A percentile compares a stretch with the other conserved stretches of the same genome.
phyloP scores from a whole-genome alignment of 1,284 basidiomycete genomes.

The Anthracocystis panici-leucophaei region DNA sequence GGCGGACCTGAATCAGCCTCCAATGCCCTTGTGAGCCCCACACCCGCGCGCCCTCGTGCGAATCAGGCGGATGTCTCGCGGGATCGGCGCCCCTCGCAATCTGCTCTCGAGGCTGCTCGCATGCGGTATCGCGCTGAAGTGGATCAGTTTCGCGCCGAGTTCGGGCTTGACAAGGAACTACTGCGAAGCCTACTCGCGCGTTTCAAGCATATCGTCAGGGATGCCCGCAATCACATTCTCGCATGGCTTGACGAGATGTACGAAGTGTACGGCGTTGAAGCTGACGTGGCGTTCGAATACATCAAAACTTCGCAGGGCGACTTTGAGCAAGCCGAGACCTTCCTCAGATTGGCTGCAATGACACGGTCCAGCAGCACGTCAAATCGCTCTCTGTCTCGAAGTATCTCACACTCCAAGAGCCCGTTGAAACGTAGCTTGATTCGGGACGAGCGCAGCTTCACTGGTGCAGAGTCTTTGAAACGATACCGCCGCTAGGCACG shows the following conservation, averaged over 20 bases:
- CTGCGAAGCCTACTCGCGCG: slow-evolving; percentile 16
- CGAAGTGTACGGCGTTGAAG: slow-evolving; percentile 24
- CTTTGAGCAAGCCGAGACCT: slow-evolving; percentile 35
- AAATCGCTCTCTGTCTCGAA: slow-evolving; percentile 9
- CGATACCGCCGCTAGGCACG: slow-evolving; percentile 12
- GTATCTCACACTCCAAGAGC: slow-evolving; percentile 10
- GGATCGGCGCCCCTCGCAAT: not conserved
- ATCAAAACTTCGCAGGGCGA: slow-evolving; percentile 42
- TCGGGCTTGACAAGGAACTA: slow-evolving; percentile 17
- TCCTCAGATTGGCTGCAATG: slow-evolving; percentile 22
- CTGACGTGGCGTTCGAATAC: slow-evolving; percentile 33
- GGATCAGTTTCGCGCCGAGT: slow-evolving; percentile 24
- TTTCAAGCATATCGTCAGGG: slow-evolving; percentile 24
- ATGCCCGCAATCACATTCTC: slow-evolving; percentile 20
- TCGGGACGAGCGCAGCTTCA: slow-evolving; percentile 8
- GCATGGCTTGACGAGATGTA: slow-evolving; percentile 25
- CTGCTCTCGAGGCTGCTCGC: slow-evolving; percentile 21
- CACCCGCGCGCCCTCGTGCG: not conserved
- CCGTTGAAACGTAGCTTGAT: slow-evolving; percentile 15
- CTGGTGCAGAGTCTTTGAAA: slow-evolving; percentile 14
- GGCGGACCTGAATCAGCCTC: not conserved
- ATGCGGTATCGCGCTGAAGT: slow-evolving; percentile 25
- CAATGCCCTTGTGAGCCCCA: not conserved
- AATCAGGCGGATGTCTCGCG: not conserved
- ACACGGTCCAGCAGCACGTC: slow-evolving; percentile 14